Evolutionary conservation across 257 asterid genomes (phyloP), one percentile per base, ranked within the genome.

Genomic region (Craterostigma plantagineum): DNA sequence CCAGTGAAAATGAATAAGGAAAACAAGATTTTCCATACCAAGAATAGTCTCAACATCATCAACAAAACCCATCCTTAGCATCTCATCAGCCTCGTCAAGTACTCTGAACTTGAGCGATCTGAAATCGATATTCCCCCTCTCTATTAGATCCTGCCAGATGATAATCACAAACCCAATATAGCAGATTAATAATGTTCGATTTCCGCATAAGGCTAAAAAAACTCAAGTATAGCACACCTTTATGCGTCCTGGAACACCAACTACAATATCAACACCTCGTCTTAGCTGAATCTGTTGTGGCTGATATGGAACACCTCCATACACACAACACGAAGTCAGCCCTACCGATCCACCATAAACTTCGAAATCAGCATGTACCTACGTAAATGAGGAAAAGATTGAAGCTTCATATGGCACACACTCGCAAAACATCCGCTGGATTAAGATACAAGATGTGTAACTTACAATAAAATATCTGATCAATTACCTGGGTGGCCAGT

Each of bases 31-130:
- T n/a, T 23, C 30, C 30, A 23, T 71, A 87, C 98, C 93, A 35
- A 90, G 81, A 70, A 90, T 83, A 40, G 83, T 73, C 63, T 90
- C 99, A 55, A 90, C 99, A 37, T 90, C 99, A 11, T 90, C 99
- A 52, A 90, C 99, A 65, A 90, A 90, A 48, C 99, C 99, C 93
- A 90, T 90, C 63, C 85, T 79, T 70, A 90, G 59, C 99, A 90
- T 90, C 64, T 90, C 99, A 79, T 90, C 99, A 45, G 94, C 94
- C 68, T 90, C 99, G 16, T 90, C 99, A 57, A 90, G 99, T 7
- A 83, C 94, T 23, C 99, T 83, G 57, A 90, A 90, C 76, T 72
- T 70, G 35, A 90, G 66, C 14, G 71, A 43, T 50, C 92, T 56
- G 33, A 90, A 77, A 69, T 90, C 84, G 37, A 90, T 54, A 60